Base-by-base conservation (phyloP, 2,329 filamentous ascomycete species). In the Colletotrichum sp. region DNA sequence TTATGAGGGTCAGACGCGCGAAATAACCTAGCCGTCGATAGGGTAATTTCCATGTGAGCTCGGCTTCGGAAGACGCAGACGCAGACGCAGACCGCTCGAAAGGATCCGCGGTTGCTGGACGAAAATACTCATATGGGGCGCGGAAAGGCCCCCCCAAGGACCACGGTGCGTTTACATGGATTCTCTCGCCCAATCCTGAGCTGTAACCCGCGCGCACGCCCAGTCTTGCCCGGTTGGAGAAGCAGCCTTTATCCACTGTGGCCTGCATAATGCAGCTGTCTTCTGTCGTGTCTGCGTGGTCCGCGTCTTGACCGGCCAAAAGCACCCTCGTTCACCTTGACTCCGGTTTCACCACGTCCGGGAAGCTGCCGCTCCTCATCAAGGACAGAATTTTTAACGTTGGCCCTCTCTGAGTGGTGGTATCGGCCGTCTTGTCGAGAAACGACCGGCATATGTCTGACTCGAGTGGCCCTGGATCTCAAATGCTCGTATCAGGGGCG, bases 191-290 rank as follows among this genome's bases (percentile, higher is more conserved):
- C 70, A 76, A 74, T 65, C 70, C 70, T 39, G 32, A 65, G 48
- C 43, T 48, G 64, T 24, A 18, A 39, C 70, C 64, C 28, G 70
- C 26, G 43, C 72, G 55, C 65, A 28, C 63, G 28, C 71, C 59
- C 32, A 68, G 66, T 52, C 59, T 36, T 39, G 7, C 59, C 63
- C 65, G 18, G 34, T 65, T 60, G 59, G 21, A 64, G 74, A 74
- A 48, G 59, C 64, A 66, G 59, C 64, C 32, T 30, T 69, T 60
- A 73, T 36, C 74, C 64, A 74, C 64, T 69, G 48, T 32, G 64
- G 74, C 70, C 48, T 76, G 70, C 74, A 76, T 69, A n/a, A 59
- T 76, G 64, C 74, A 69, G 74, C 43, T 68, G 65, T 64, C 16
- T 64, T 64, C 21, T 36, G 59, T 61, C 70, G 59, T 68, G 59